Base-by-base conservation (phyloP, 345 rosid genomes). In the Clarkia xantiana region DNA sequence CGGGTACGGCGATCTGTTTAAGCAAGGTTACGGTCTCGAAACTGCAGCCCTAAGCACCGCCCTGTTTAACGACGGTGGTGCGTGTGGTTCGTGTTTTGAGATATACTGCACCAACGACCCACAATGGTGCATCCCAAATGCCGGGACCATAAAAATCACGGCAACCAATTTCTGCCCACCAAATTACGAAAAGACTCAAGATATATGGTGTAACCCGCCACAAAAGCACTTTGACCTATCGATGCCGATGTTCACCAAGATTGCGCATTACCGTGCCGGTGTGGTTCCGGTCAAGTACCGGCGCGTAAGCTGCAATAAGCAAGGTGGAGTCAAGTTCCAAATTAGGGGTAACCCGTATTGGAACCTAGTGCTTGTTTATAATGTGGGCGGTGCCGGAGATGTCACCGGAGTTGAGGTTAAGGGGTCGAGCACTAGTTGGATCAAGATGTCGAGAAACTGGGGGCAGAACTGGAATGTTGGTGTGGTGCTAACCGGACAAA, bases 81-180 rank as follows among this genome's bases (percentile, higher is more conserved):
- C 76, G 0, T 84, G 94, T 0, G 90, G 94, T 9, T 82, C 94
- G 1, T 84, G 94, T 59, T 84, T 63, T n/a, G 79, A 81, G 45
- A 59, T 81, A 25, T 48, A 2, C 47, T 84, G 94, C 54, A 55
- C 52, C 0, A 63, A 81, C 48, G 64, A 74, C 25, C 86, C 79
- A 9, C 41, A 68, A 19, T 77, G 79, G 80, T 84, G 94, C 70
- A 59, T 49, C 42, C 58, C 42, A 3, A 44, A 62, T 1, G 76
- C 66, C 0, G 76, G 80, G 2, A 6, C 52, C 19, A 9, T 76
- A 2, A 73, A 9, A 40, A 46, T 85, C 36, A 81, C 87, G 0
- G 84, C 74, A 1, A 83, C 85, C 4, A 80, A 80, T n/a, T 68
- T 71, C 12, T 83, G 84, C 69, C 87, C 52, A 4, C 25, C 40